Evolutionary conservation across 768 basidiomycete genomes (phyloP).

Genomic region (Phlegmacium glaucopus): DNA sequence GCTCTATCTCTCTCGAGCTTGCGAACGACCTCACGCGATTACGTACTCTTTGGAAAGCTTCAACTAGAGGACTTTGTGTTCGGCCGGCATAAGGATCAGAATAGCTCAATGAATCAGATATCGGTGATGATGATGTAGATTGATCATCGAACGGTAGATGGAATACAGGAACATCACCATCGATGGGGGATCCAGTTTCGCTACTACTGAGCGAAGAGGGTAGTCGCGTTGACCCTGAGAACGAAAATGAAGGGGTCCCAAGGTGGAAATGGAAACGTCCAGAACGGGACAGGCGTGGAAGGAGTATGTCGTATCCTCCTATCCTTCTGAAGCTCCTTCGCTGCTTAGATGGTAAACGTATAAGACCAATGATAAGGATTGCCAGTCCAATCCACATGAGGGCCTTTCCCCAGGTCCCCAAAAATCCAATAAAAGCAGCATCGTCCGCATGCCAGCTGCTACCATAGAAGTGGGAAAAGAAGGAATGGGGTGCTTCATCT

Average conservation of each 20-base stretch:
- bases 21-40: slow-evolving; percentile 52
- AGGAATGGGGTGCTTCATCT: slow-evolving; percentile 82
- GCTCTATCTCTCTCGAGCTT: slow-evolving; percentile 33
- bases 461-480: slow-evolving; percentile 97
- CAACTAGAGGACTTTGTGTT: slow-evolving; percentile 45
- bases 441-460: slow-evolving; percentile 99
- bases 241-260: slow-evolving; percentile 48
- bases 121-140: slow-evolving; percentile 45
- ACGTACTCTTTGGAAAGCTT: slow-evolving; percentile 53
- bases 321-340: slow-evolving; percentile 59
- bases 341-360: slow-evolving; percentile 58
- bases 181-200: slow-evolving; percentile 39
- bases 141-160: slow-evolving; percentile 62
- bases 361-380: slow-evolving; percentile 66
- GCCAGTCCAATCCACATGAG: slow-evolving; percentile 83
- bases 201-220: slow-evolving; percentile 38
- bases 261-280: slow-evolving; percentile 76
- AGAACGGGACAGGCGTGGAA: slow-evolving; percentile 71
- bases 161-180: slow-evolving; percentile 52
- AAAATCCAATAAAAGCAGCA: slow-evolving; percentile 94
- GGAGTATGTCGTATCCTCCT: slow-evolving; percentile 73
- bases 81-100: slow-evolving; percentile 41
- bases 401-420: slow-evolving; percentile 82
- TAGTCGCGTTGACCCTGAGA: slow-evolving; percentile 43
- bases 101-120: slow-evolving; percentile 43